Base-by-base conservation (phyloP, 108 stramenopile genomes). In the Fistulifera solaris region DNA sequence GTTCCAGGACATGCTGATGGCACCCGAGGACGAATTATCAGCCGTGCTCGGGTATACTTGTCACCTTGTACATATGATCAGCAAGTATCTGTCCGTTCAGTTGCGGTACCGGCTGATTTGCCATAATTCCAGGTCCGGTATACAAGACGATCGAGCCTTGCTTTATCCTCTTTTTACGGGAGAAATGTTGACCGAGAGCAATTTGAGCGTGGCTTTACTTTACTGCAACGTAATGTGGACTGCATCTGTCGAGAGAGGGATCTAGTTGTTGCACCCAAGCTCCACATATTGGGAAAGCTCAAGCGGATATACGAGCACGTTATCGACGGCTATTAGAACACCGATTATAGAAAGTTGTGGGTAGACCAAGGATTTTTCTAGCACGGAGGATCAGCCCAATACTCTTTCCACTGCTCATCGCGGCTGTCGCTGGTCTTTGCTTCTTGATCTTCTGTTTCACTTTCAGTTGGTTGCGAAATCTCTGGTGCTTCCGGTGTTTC, bases 1-100 rank as follows among this genome's bases (percentile, higher is more conserved):
- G 6, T 17, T 17, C 6, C 16, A 21, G 6, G 44, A 21, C 44
- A 45, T 17, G 19, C 60, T 66, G 17, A 35, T 53, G 0, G 71
- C 78, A 12, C 61, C 75, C 0, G 93, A 94, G 54, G 93, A 90
- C 52, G 83, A 84, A 63, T 47, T 87, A 0, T 85, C 83, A 1
- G 66, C 87, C 13, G 81, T 87, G 0, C 59, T 94, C 48, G 93
- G 93, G 17, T 87, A 76, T 52, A 65, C 72, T 12, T 78, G 80
- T 42, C 83, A 91, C 63, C 66, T 81, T 31, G 63, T 94, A 7
- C 59, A 73, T 44, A 74, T 94, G 71, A 70, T 73, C 31, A 65
- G 73, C 58, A 94, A 94, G 68, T 94, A 94, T 52, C 74, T 89
- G 11, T 54, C 63, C 13, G 72, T 91, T 10, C 62, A 77, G 24